A percentile compares a stretch with the other conserved stretches of the same genome.
Conservation (phyloP, 2,329 filamentous ascomycete species). For the Ophiosphaerella herpotricha region DNA sequence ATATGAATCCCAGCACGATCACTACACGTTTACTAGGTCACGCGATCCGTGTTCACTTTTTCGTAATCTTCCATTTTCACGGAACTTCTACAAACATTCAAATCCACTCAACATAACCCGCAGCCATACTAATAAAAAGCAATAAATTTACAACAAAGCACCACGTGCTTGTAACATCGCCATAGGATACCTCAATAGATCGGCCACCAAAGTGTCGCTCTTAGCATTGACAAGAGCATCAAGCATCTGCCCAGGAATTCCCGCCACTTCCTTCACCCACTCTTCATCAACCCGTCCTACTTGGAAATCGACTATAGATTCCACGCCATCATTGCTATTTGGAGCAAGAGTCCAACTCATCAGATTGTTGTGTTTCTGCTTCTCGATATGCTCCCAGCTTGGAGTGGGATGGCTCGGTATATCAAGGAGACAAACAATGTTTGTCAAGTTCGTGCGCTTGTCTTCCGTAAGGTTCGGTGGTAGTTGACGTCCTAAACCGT, state of each 20-base stretch:
- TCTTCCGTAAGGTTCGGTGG: constrained; percentile 1
- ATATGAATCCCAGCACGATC: too few species aligned
- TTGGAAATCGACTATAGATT: constrained; percentile 5
- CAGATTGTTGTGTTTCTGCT: constrained; percentile 5
- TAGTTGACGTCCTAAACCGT: background rate
- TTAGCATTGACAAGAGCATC: constrained; percentile 3
- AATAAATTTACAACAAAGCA: too few species aligned
- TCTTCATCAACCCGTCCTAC: constrained; percentile 1
- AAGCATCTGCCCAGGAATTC: constrained; percentile 1
- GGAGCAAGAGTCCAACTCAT: constrained; percentile 6
- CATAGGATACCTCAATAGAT: too few species aligned
- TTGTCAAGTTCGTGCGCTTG: constrained; percentile 10
- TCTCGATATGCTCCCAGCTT: constrained; percentile 6
- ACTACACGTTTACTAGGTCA: too few species aligned
- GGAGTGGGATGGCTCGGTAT: background rate
- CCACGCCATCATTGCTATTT: background rate
- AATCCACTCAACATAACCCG: too few species aligned
- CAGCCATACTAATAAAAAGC: too few species aligned
- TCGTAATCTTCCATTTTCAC: too few species aligned
- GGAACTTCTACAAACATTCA: too few species aligned
- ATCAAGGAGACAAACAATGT: constrained; percentile 10
- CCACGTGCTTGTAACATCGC: too few species aligned
- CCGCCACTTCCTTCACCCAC: constrained; percentile 6
- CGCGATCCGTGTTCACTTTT: too few species aligned
- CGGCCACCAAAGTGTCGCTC: background rate